phyloP scores from a whole-genome alignment of 257 asterid genomes.

The Solanum virginianum region DNA sequence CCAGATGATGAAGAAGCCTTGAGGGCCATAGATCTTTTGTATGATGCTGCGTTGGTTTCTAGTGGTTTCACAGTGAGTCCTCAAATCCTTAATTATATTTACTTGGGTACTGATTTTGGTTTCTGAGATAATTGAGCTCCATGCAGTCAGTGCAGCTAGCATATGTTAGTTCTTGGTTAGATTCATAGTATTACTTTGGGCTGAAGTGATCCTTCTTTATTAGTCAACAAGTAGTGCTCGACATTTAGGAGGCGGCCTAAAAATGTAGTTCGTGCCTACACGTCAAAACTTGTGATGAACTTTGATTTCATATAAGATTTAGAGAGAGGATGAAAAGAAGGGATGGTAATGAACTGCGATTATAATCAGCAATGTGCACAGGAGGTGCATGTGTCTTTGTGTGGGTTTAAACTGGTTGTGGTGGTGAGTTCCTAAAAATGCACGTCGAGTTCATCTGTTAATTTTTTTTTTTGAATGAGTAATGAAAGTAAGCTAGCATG shows the following conservation, averaged over 20 bases:
- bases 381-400: neutral
- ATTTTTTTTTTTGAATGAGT: neutral
- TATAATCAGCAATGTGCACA: neutral
- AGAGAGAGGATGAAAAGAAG: neutral
- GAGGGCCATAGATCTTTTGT: conserved; percentile 83
- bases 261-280: neutral
- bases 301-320: neutral
- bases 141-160: neutral
- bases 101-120: neutral
- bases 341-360: neutral
- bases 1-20: conserved; percentile 89
- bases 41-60: conserved; percentile 80
- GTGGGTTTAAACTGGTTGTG: neutral
- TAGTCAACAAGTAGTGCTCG: neutral
- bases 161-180: neutral
- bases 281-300: neutral
- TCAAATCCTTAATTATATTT: neutral
- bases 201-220: neutral
- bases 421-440: neutral
- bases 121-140: neutral
- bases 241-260: neutral
- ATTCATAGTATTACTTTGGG: neutral
- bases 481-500: neutral
- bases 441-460: neutral
- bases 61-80: conserved; percentile 89